A percentile compares a stretch with the other conserved stretches of the same genome.
phyloP scores from a whole-genome alignment of 2,329 filamentous ascomycete species.

The Penicillium sp. region DNA sequence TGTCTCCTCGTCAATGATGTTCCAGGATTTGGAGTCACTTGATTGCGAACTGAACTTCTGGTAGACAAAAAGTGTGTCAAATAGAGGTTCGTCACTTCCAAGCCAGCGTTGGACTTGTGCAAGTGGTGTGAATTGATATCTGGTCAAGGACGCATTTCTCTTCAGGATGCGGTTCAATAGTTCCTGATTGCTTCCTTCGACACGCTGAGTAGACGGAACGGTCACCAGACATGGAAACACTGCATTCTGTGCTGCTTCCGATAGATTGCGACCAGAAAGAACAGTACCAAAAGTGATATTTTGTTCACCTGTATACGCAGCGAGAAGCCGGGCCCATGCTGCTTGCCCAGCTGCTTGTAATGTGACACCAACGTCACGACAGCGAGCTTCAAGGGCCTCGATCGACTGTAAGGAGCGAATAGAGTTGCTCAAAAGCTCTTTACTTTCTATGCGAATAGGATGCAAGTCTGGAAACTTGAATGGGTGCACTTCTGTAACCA shows the following conservation, averaged over 20 bases:
- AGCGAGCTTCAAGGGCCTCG: conserved; percentile 55
- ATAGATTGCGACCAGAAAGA: conserved; percentile 68
- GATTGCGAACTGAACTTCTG: conserved; percentile 57
- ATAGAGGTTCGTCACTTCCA: conserved; percentile 64
- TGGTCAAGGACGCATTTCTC: conserved; percentile 64
- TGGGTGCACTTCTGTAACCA: conserved; percentile 55
- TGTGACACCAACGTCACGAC: conserved; percentile 63
- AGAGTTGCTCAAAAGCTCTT: conserved; percentile 36
- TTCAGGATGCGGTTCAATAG: conserved; percentile 65
- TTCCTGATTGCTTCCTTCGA: conserved; percentile 55
- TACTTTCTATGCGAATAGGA: conserved; percentile 51
- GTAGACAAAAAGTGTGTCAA: conserved; percentile 84
- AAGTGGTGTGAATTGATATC: conserved; percentile 71
- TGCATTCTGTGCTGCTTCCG: conserved; percentile 58
- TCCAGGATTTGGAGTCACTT: conserved; percentile 53
- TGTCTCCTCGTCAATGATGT: conserved; percentile 63
- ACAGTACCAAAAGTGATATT: conserved; percentile 77
- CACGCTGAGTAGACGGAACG: conserved; percentile 67
- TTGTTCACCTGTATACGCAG: conserved; percentile 73
- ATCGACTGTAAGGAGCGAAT: conserved; percentile 44
- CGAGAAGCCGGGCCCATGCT: conserved; percentile 73
- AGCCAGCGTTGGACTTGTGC: conserved; percentile 71
- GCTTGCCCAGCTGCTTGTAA: conserved; percentile 75
- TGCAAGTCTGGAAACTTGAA: conserved; percentile 77
- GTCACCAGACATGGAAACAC: conserved; percentile 82